phyloP scores from a whole-genome alignment of 2,329 filamentous ascomycete species.

The Myrmaecium sp. region DNA sequence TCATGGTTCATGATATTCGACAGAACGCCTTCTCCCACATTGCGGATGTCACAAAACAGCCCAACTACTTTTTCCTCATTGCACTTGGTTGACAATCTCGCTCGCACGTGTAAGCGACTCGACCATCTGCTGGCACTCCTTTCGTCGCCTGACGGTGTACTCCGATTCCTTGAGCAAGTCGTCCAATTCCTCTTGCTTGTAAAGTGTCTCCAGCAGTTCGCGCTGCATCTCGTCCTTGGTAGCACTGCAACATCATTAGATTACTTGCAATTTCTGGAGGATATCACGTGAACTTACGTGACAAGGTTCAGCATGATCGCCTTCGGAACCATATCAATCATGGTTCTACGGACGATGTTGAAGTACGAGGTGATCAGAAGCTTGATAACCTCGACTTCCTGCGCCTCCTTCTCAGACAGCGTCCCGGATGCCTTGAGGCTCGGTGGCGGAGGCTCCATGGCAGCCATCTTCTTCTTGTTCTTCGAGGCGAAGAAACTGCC shows the following conservation, averaged over 20 bases:
- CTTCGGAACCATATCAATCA: slow-evolving; percentile 99
- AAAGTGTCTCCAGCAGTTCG: slow-evolving; percentile 94
- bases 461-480: slow-evolving; percentile 99
- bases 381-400: slow-evolving; percentile 98
- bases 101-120: slow-evolving; percentile 77
- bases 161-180: slow-evolving; percentile 95
- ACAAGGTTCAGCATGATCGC: slow-evolving; percentile 97
- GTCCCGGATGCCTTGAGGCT: slow-evolving; percentile 88
- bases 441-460: slow-evolving; percentile 89
- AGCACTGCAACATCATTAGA: slow-evolving; percentile 36
- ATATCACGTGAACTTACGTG: slow-evolving; percentile 45
- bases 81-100: slow-evolving; percentile 81
- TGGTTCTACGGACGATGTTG: slow-evolving; percentile 93
- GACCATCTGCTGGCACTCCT: slow-evolving; percentile 99
- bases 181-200: slow-evolving; percentile 76
- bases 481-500: slow-evolving; percentile 97
- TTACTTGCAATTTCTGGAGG: background rate
- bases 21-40: too few relatives aligned
- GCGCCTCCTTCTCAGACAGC: slow-evolving; percentile 80
- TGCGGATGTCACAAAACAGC: too few relatives aligned
- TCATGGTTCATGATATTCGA: too few relatives aligned
- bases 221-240: slow-evolving; percentile 98
- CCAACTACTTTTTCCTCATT: too few relatives aligned
- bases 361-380: slow-evolving; percentile 93
- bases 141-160: slow-evolving; percentile 83